phyloP scores from a whole-genome alignment of 495 filamentous ascomycete genomes.

The Amphirosellinia nigrospora region DNA sequence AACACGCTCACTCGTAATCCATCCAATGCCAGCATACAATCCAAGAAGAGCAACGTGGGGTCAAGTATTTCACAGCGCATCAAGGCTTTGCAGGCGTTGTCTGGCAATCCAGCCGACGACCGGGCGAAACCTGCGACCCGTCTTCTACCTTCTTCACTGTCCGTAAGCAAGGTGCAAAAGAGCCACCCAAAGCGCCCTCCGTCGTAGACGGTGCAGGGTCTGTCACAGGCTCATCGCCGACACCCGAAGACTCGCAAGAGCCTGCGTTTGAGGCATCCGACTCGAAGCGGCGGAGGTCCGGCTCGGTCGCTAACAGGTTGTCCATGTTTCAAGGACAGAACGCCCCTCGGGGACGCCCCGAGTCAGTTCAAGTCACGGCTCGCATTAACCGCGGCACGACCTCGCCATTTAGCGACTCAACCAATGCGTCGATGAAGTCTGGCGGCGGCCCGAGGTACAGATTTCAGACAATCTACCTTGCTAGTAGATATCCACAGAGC shows the following conservation, averaged over 20 bases:
- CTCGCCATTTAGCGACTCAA: slow-evolving; percentile 51
- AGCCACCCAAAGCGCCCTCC: slow-evolving; percentile 52
- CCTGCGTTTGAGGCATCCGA: slow-evolving; percentile 47
- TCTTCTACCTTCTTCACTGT: slow-evolving; percentile 60
- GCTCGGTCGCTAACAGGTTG: slow-evolving; percentile 53
- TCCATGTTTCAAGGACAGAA: slow-evolving; percentile 54
- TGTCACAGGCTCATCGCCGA: slow-evolving; percentile 41
- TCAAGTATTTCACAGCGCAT: slow-evolving; percentile 90
- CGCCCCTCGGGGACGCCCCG: slow-evolving; percentile 54
- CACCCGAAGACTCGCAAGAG: slow-evolving; percentile 51
- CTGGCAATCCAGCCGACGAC: slow-evolving; percentile 43
- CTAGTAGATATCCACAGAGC: slow-evolving; percentile 71
- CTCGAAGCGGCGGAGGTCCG: slow-evolving; percentile 42
- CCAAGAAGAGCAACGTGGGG: slow-evolving; percentile 82
- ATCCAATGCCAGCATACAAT: slow-evolving; percentile 51
- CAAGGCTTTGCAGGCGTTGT: slow-evolving; percentile 82
- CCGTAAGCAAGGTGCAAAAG: slow-evolving; percentile 50
- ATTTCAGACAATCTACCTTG: slow-evolving; percentile 73
- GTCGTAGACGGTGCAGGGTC: slow-evolving; percentile 52
- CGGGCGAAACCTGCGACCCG: slow-evolving; percentile 50
- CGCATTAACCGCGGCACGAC: slow-evolving; percentile 71
- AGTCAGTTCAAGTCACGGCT: slow-evolving; percentile 81
- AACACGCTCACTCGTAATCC: slow-evolving; percentile 54
- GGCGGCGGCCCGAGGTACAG: slow-evolving; percentile 56
- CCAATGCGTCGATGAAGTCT: slow-evolving; percentile 45